These are phyloP conservation scores for Neophaeococcomyces aloes DNA, from an alignment of 2,329 filamentous ascomycete species.

Conservation along the genomic window DNA sequence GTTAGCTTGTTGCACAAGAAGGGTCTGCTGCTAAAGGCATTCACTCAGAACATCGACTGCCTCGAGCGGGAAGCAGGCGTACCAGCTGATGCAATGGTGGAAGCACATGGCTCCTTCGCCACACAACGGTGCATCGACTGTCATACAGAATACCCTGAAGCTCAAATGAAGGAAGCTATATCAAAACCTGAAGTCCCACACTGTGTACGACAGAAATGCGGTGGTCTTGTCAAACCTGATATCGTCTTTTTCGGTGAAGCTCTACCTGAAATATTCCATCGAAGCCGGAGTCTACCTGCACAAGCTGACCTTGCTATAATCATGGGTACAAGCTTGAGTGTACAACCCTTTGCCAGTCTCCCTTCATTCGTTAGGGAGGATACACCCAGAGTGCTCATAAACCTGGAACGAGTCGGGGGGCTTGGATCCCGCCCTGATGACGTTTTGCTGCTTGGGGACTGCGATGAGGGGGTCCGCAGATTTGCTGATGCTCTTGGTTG, in stretches of 20 bases:
- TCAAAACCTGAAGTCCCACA: constrained; percentile 56
- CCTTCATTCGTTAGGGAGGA: constrained; percentile 52
- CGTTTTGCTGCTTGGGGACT: constrained; percentile 71
- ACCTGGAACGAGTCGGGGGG: constrained; percentile 70
- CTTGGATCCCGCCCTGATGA: constrained; percentile 72
- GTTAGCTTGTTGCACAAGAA: constrained; percentile 72
- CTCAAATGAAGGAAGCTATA: constrained; percentile 62
- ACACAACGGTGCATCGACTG: constrained; percentile 87
- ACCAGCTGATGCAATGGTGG: constrained; percentile 67
- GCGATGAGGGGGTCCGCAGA: constrained; percentile 68
- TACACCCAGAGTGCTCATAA: constrained; percentile 73
- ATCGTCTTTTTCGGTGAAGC: constrained; percentile 89
- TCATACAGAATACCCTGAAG: constrained; percentile 58
- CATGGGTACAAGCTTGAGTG: constrained; percentile 77
- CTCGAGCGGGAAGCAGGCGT: constrained; percentile 81
- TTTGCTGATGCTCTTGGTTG: constrained; percentile 75
- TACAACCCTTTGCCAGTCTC: constrained; percentile 80
- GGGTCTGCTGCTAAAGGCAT: constrained; percentile 68
- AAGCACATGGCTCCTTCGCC: constrained; percentile 93
- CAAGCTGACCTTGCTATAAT: constrained; percentile 70
- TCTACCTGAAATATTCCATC: constrained; percentile 56
- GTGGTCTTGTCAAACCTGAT: constrained; percentile 79
- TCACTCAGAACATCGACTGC: constrained; percentile 97
- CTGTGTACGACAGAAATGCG: constrained; percentile 53
- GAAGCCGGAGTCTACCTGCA: constrained; percentile 43